These are phyloP conservation scores for Limtongia smithiae DNA, from an alignment of 805 yeast genomes.

Conservation along the genomic window DNA sequence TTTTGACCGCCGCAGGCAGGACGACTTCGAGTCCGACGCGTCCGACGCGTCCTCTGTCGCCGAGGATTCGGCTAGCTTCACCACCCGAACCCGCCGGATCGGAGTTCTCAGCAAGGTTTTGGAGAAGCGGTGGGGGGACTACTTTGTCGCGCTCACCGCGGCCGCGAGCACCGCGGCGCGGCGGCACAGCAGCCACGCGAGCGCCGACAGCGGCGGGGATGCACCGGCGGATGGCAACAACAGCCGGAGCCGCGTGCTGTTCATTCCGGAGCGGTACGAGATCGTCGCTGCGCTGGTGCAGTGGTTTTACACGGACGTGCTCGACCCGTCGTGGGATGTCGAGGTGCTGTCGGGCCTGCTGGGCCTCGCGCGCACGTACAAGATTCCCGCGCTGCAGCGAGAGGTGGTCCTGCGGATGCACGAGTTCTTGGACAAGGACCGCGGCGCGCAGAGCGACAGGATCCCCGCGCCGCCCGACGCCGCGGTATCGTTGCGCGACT, in stretches of 20 bases:
- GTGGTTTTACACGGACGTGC: constrained; percentile 21
- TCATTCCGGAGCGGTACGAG: constrained; percentile 20
- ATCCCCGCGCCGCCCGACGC: neutral
- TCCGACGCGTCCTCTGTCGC: no score
- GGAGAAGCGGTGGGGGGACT: constrained; percentile 22
- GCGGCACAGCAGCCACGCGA: no score
- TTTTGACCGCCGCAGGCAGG: constrained; percentile 4
- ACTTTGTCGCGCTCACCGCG: no score
- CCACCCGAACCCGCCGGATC: constrained; percentile 4
- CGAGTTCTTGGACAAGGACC: constrained; percentile 10
- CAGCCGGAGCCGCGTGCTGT: constrained; percentile 8
- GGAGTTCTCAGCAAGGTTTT: constrained; percentile 13
- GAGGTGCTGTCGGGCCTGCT: constrained; percentile 4
- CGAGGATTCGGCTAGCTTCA: neutral
- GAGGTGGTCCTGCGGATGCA: constrained; percentile 10
- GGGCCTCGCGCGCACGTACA: constrained; percentile 3
- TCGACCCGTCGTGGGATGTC: neutral
- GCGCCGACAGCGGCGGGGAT: no score
- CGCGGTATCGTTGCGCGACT: neutral
- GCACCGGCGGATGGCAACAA: no score
- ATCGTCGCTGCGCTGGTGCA: constrained; percentile 11
- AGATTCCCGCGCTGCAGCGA: constrained; percentile 2
- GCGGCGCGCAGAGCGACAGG: neutral
- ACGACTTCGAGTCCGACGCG: no score
- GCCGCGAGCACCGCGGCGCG: no score